Evolutionary conservation across 177 flowering plant genomes (phyloP), one percentile per base, ranked within the genome.

Genomic region (Vitis hybrid): DNA sequence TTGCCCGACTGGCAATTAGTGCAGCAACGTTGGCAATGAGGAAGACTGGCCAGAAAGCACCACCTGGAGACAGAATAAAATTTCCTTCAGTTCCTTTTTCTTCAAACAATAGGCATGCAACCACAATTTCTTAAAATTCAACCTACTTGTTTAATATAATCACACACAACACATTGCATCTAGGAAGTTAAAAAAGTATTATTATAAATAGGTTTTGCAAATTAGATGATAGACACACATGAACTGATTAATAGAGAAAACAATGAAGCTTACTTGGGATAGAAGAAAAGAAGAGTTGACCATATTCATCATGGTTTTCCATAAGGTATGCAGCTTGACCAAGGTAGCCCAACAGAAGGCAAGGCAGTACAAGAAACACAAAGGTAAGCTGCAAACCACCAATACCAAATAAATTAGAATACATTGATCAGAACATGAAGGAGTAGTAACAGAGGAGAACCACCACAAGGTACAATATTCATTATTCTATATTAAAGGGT

Each of bases 241-340:
- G 45, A 12, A 32, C 50, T 11, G 51, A 66, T 19, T 1, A 19
- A 64, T 2, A 7, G 18, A 3, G 30, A 52, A 18, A 55, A 55
- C 30, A 6, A 45, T 8, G 10, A 54, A 72, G 57, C 85, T 88
- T 84, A 93, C 99, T 80, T 75, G 99, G 99, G 71, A 93, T 70
- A 50, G 98, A 91, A 60, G 87, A 83, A 75, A 89, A 96, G 81
- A 96, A 93, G 65, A 81, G 88, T 79, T 90, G 89, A 45, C 83
- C 86, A 63, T 82, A 79, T 57, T 75, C 82, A 60, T 57, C 77
- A 51, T 71, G 89, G 79, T 96, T 88, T 72, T 87, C 83, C 93
- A 91, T 84, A 48, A 96, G 89, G 79, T 89, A 96, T 56, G 99
- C 99, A 75, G 99, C 99, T 91, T 96, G 99, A 72, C 99, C 98